phyloP scores from a whole-genome alignment of 352 stramenopile species.

The Halophytophthora polymorphica region DNA sequence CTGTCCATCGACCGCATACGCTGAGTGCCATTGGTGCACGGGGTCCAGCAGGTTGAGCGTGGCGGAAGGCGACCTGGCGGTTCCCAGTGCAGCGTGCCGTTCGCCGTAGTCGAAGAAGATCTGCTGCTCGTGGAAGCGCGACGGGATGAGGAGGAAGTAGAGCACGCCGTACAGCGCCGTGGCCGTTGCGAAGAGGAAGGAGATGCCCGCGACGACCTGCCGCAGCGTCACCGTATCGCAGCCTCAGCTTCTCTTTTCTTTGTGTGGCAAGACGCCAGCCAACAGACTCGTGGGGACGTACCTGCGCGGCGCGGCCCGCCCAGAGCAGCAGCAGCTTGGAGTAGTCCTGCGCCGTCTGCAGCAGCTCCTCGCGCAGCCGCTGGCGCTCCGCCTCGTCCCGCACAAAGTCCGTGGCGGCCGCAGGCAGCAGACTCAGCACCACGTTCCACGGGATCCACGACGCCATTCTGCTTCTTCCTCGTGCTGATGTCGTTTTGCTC shows the following conservation, averaged over 20 bases:
- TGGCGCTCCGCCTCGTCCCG: constrained; percentile 48
- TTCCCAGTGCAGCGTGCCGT: constrained; percentile 36
- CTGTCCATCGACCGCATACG: constrained; percentile 20
- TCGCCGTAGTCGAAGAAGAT: constrained; percentile 75
- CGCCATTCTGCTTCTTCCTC: constrained; percentile 6
- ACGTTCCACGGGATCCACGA: constrained; percentile 50
- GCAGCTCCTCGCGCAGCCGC: constrained; percentile 42
- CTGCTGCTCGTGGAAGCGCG: constrained; percentile 71
- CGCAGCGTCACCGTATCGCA: too few relatives aligned
- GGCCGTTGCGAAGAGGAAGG: constrained; percentile 48
- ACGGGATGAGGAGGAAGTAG: constrained; percentile 80
- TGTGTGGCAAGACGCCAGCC: too few relatives aligned
- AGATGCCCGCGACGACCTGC: constrained; percentile 33
- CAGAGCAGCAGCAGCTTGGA: constrained; percentile 33
- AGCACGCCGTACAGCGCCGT: constrained; percentile 64
- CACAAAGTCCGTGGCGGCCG: constrained; percentile 36
- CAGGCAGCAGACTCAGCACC: constrained; percentile 47
- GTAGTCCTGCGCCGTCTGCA: constrained; percentile 20
- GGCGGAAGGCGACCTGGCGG: constrained; percentile 29
- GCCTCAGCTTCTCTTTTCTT: too few relatives aligned
- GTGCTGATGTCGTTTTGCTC: background rate
- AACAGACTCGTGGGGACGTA: constrained; percentile 1
- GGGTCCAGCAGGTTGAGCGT: constrained; percentile 54
- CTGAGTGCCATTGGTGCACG: constrained; percentile 57
- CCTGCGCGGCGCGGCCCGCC: constrained; percentile 32